Base-by-base conservation (phyloP, 345 rosid species). In the Lenwebbia sp. region DNA sequence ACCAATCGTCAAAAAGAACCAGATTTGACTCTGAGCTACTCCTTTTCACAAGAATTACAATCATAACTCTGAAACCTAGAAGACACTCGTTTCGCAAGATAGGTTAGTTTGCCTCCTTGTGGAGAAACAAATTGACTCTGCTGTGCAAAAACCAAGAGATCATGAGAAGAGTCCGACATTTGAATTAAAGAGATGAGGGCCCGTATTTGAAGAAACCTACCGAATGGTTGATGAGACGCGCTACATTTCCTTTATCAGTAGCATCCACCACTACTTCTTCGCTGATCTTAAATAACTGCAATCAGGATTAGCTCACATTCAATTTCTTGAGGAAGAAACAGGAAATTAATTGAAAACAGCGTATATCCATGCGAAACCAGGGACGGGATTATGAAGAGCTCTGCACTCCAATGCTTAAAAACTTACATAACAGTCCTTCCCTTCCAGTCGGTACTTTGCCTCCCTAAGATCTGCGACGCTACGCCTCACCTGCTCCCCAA, bases 181-280 rank as follows among this genome's bases (percentile, higher is more conserved):
- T 65, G 11, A 83, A 37, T 22, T 84, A 52, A 56, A 57, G 41
- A 26, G 55, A 84, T 25, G 86, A 70, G 47, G 81, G 51, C 30
- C 82, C 49, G 37, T 51, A 56, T 13, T 70, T 37, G 53, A 30
- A 76, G 58, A 51, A 47, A 82, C 96, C 91, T 89, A 98, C 99
- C 49, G 99, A 98, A 93, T 98, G 99, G 90, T 98, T 98, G 82
- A 98, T 98, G 55, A 98, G 90, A 82, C 99, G 94, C 22, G 99
- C 99, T 30, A 98, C 95, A 88, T 98, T 98, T 90, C 99, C 99
- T 90, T 95, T 96, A 84, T 96, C 96, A 3, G 99, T 98, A 30
- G 99, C 99, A 90, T 98, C 99, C 84, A 98, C 99, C 89, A 98
- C 99, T 58, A 95, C 98, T 89, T 96, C 99, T 89, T 96, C 99